A percentile compares a stretch with the other conserved stretches of the same genome.
phyloP scores from a whole-genome alignment of 139 green algal genomes.

The Yamagishiella unicocca region DNA sequence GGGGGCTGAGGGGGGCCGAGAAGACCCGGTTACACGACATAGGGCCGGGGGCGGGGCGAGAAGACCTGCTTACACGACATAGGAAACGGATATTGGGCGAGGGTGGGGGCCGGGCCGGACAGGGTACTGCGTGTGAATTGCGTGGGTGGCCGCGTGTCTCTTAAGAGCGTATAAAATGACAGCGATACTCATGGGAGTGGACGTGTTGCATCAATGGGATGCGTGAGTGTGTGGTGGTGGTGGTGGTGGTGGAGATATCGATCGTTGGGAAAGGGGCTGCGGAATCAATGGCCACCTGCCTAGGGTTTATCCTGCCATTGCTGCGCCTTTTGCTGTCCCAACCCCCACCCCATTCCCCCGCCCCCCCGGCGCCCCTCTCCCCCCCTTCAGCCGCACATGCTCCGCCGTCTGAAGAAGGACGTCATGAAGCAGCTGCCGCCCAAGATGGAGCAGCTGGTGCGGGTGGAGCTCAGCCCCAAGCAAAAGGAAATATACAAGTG shows the following conservation, averaged over 20 bases:
- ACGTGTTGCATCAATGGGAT: too few species aligned
- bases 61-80: too few species aligned
- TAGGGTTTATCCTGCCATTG: too few species aligned
- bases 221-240: too few species aligned
- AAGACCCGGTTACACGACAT: too few species aligned
- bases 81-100: too few species aligned
- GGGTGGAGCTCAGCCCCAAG: conserved; percentile 71
- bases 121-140: neutral
- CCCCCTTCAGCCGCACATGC: conserved; percentile 56
- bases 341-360: neutral
- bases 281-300: too few species aligned
- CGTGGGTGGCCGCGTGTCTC: neutral
- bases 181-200: too few species aligned
- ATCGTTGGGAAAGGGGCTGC: too few species aligned
- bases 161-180: neutral
- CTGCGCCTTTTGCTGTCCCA: neutral
- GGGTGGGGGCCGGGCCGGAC: neutral
- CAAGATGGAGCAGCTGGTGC: conserved; percentile 88
- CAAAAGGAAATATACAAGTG: conserved; percentile 59
- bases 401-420: conserved; percentile 86
- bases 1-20: neutral
- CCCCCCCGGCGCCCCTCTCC: neutral
- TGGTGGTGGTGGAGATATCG: too few species aligned
- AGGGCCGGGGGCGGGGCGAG: too few species aligned
- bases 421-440: conserved; percentile 86